Conservation (phyloP, 108 stramenopile genomes). For the Nannochloropsis oceanica region DNA sequence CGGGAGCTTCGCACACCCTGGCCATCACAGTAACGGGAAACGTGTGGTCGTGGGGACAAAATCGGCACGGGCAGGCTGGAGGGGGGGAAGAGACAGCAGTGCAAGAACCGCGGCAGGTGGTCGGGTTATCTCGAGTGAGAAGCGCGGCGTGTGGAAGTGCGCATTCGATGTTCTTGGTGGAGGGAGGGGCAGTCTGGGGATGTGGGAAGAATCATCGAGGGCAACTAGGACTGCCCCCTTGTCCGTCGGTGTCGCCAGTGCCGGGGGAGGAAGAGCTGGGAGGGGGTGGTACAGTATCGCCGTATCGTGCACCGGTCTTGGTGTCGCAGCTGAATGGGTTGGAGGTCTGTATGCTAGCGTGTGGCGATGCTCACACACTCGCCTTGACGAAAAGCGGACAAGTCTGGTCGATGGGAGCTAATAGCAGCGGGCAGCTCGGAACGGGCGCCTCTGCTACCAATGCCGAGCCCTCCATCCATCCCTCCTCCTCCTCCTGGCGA, state of each 20-base stretch:
- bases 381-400: neutral
- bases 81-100: neutral
- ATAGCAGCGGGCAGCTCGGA: neutral
- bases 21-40: conserved; percentile 10
- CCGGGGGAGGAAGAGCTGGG: neutral
- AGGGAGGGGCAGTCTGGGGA: neutral
- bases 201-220: neutral
- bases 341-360: neutral
- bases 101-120: neutral
- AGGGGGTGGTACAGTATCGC: neutral
- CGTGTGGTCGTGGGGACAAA: conserved; percentile 9
- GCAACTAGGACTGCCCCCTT: neutral
- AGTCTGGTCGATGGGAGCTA: neutral
- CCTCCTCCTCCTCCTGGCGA: neutral
- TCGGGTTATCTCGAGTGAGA: neutral
- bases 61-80: neutral
- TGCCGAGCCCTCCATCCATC: neutral
- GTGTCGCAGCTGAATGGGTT: neutral
- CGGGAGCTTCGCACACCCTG: neutral
- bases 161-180: neutral
- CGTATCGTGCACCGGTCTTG: neutral
- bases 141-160: neutral
- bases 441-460: neutral
- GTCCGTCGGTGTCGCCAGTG: neutral
- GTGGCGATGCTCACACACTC: neutral